Evolutionary conservation across 1,284 basidiomycete species (phyloP).

Genomic region (Sporisorium exsertum): DNA sequence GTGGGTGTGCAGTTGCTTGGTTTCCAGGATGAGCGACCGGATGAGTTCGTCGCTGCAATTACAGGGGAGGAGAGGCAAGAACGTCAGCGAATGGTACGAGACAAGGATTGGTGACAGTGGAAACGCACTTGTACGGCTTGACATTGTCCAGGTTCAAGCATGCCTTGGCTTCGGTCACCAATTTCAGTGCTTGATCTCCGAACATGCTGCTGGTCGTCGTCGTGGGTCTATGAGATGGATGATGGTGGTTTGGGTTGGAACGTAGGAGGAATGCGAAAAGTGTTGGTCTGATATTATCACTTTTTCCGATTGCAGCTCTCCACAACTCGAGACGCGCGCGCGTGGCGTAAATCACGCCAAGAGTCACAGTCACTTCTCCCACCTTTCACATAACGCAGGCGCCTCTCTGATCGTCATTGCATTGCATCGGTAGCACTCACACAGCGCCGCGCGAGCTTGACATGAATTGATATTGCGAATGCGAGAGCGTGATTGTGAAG

Average conservation of each 20-base stretch:
- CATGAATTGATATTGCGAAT: slow-evolving; percentile 17
- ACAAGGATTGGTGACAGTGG: neutral
- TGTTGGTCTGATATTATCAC: slow-evolving; percentile 11
- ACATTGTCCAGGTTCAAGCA: slow-evolving; percentile 84
- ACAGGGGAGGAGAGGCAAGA: neutral
- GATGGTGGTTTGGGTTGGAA: neutral
- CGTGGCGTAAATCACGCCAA: slow-evolving; percentile 17
- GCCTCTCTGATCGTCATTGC: neutral
- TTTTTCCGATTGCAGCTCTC: slow-evolving; percentile 4
- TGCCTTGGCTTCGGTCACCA: slow-evolving; percentile 85
- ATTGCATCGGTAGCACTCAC: neutral
- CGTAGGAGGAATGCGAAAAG: neutral
- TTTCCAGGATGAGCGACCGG: slow-evolving; percentile 86
- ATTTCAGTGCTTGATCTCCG: slow-evolving; percentile 85
- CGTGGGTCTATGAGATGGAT: neutral
- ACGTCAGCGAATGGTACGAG: neutral
- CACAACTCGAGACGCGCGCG: slow-evolving; percentile 7
- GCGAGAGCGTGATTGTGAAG: slow-evolving; percentile 9
- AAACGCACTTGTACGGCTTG: slow-evolving; percentile 82
- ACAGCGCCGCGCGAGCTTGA: neutral
- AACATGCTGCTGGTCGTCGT: slow-evolving; percentile 71
- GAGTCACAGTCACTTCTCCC: neutral
- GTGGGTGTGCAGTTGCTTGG: slow-evolving; percentile 80
- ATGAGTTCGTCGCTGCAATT: slow-evolving; percentile 77
- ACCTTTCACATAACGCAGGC: slow-evolving; percentile 2